Evolutionary conservation across 768 basidiomycete genomes (phyloP).

Genomic region (Lactarius quietus): DNA sequence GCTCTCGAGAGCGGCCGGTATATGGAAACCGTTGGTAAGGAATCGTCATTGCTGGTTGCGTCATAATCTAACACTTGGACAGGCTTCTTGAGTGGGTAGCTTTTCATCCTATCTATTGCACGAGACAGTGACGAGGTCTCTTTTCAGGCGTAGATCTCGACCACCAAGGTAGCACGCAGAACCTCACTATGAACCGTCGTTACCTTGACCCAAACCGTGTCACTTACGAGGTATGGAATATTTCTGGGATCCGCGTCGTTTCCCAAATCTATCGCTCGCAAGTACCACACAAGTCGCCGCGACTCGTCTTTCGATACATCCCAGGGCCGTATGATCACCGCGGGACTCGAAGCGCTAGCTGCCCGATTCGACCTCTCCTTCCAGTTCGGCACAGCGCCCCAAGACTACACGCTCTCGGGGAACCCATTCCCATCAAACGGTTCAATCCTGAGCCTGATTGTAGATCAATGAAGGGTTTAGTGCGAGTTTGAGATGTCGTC

Average conservation of each 20-base stretch:
- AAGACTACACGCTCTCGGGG: slow-evolving; percentile 66
- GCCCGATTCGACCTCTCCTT: slow-evolving; percentile 57
- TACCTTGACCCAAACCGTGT: slow-evolving; percentile 81
- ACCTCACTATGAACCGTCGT: slow-evolving; percentile 61
- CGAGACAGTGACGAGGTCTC: slow-evolving; percentile 4
- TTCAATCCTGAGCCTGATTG: slow-evolving; percentile 58
- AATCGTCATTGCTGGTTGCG: neutral
- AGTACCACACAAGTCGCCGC: slow-evolving; percentile 64
- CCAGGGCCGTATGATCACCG: slow-evolving; percentile 50
- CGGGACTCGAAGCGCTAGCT: slow-evolving; percentile 51
- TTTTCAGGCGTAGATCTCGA: slow-evolving; percentile 47
- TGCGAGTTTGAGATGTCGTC: no score
- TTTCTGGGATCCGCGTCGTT: neutral
- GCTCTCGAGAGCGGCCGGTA: slow-evolving; percentile 81
- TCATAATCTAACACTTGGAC: slow-evolving; percentile 7
- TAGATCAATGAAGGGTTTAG: no score
- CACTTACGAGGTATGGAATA: slow-evolving; percentile 56
- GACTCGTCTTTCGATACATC: slow-evolving; percentile 59
- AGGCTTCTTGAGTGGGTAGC: slow-evolving; percentile 60
- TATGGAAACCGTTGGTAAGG: slow-evolving; percentile 85
- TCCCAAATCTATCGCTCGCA: neutral
- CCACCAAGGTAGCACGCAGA: slow-evolving; percentile 38
- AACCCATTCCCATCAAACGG: slow-evolving; percentile 58
- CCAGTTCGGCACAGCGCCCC: slow-evolving; percentile 69
- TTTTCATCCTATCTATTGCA: neutral